Percentiles rank a stretch among this genome's conserved stretches.
Conservation (phyloP, 1,284 basidiomycete species). For the Vanrija sp. region DNA sequence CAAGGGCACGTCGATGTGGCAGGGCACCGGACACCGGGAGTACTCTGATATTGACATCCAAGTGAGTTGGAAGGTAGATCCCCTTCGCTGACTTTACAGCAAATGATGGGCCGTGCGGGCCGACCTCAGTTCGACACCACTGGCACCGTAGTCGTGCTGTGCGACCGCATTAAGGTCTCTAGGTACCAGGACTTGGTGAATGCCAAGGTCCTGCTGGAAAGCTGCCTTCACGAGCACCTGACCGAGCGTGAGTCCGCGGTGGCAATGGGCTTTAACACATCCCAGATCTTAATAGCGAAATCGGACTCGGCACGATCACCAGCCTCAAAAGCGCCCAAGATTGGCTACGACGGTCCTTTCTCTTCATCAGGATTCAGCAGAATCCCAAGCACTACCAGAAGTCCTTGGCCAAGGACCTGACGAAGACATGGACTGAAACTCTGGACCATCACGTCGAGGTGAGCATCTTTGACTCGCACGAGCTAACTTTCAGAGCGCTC, state of each 20-base stretch:
- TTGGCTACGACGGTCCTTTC: conserved; percentile 77
- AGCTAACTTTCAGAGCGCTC: conserved; percentile 55
- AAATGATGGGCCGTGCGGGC: conserved; percentile 61
- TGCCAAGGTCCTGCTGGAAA: conserved; percentile 68
- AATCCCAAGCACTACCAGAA: conserved; percentile 70
- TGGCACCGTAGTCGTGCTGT: conserved; percentile 54
- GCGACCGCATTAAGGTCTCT: conserved; percentile 26
- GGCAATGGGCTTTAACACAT: not conserved
- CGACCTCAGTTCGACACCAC: conserved; percentile 74
- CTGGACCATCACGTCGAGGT: conserved; percentile 65
- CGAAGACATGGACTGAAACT: conserved; percentile 56
- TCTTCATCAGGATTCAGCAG: conserved; percentile 74
- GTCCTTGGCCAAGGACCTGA: conserved; percentile 38
- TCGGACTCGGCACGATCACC: conserved; percentile 74
- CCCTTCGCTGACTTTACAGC: too few species aligned
- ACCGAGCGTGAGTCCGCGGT: conserved; percentile 57
- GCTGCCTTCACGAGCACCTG: conserved; percentile 74
- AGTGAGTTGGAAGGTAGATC: too few species aligned
- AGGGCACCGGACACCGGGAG: conserved; percentile 37
- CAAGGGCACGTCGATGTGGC: conserved; percentile 44
- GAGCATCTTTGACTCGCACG: conserved; percentile 4
- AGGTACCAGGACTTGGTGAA: conserved; percentile 37
- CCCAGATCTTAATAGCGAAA: conserved; percentile 78
- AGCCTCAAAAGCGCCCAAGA: conserved; percentile 59
- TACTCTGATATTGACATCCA: conserved; percentile 50